phyloP scores from a whole-genome alignment of 768 basidiomycete species.

The Leccinum subtestaceum region DNA sequence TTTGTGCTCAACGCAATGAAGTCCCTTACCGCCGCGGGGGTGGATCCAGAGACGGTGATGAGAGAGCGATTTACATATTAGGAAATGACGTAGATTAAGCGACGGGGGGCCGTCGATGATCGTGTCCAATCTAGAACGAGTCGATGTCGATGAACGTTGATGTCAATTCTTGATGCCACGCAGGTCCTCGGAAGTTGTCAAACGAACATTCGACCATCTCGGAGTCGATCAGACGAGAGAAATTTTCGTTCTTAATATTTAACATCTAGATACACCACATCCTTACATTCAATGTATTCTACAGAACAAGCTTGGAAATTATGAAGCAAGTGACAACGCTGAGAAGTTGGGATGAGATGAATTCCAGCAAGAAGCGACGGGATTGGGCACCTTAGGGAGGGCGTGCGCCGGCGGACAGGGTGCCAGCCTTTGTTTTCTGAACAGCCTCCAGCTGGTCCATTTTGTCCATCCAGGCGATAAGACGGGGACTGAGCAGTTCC shows the following conservation, averaged over 20 bases:
- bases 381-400: constrained; percentile 13
- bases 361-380: not conserved
- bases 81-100: not conserved
- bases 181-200: not conserved
- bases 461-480: constrained; percentile 23
- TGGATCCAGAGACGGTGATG: constrained; percentile 21
- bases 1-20: constrained; percentile 24
- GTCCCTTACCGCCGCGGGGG: constrained; percentile 22
- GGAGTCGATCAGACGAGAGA: not conserved
- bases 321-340: not conserved
- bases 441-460: constrained; percentile 28
- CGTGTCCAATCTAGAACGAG: not conserved
- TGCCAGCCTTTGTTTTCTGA: constrained; percentile 22
- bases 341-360: not conserved
- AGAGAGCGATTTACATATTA: constrained; percentile 29
- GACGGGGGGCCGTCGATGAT: not conserved
- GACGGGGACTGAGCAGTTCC: constrained; percentile 22
- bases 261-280: not conserved
- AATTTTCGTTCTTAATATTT: not conserved
- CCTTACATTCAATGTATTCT: not conserved
- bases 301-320: not conserved
- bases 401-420: constrained; percentile 26
- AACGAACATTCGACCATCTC: not conserved
- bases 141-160: not conserved
- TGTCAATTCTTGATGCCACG: not conserved